Evolutionary conservation across 2,329 filamentous ascomycete genomes (phyloP).

Genomic region (Fusarium dimerum): DNA sequence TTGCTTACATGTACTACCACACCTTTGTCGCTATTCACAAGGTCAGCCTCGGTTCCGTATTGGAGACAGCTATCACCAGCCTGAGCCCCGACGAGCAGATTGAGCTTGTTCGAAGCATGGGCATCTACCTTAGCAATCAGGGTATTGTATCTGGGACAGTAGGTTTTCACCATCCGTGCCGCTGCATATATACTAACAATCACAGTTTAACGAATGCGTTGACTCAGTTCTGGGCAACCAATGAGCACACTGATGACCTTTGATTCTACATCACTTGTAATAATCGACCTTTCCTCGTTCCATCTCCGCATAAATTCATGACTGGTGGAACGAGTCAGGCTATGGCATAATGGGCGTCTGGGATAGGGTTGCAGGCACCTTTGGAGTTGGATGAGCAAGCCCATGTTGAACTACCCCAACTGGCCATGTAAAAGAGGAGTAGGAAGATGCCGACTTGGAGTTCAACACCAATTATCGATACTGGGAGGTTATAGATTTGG

Average conservation of each 20-base stretch:
- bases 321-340: no score
- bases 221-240: neutral
- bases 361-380: neutral
- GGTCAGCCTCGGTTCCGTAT: conserved; percentile 79
- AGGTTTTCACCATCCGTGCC: conserved; percentile 3
- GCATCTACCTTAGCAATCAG: conserved; percentile 66
- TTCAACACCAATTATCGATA: neutral
- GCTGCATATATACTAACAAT: neutral
- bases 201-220: neutral
- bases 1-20: conserved; percentile 97
- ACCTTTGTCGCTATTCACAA: conserved; percentile 93
- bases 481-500: neutral
- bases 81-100: conserved; percentile 85
- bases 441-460: neutral
- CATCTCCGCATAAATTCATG: no score
- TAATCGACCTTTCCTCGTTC: no score
- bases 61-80: conserved; percentile 91
- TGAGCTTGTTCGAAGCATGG: conserved; percentile 69
- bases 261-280: neutral
- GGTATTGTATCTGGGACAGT: conserved; percentile 43
- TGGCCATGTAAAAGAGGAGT: neutral
- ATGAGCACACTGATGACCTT: neutral
- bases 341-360: neutral
- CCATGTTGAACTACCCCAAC: neutral
- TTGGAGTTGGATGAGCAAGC: neutral